Base-by-base conservation (phyloP, 2,329 filamentous ascomycete genomes). In the Corniculantispora saksenae region DNA sequence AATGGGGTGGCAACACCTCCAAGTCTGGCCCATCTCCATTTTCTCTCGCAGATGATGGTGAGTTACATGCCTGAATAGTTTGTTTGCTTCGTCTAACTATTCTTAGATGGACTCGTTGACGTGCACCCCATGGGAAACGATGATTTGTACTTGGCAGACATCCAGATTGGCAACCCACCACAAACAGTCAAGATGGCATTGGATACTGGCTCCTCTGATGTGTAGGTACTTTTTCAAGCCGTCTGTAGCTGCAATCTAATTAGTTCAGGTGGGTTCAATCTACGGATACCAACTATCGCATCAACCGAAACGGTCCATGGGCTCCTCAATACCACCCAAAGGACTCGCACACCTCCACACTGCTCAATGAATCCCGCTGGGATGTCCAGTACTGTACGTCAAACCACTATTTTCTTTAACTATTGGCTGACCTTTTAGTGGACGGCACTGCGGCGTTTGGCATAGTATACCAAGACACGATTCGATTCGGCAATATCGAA, bases 121-220 rank as follows among this genome's bases (percentile, higher is more conserved):
- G 76, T 80, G 3, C 66, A 73, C 53, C 75, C 80, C 1, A 70
- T 81, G 27, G 73, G 76, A 23, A 77, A 73, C 23, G 81, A 83
- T 67, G 71, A 80, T 61, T 74, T 80, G 61, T 83, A 78, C 72
- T 72, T 82, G 29, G 76, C 79, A 35, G 77, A 83, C 32, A 70
- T 83, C 29, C 71, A 78, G 57, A 71, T 86, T 55, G 83, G 83
- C 12, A 81, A 75, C 17, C 83, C 83, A 0, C 77, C 81, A 1
- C 83, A 86, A 67, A 74, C 71, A 7, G 63, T 85, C 50, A 80
- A 79, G 55, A 71, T 86, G 50, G 79, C 83, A n/a, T 69, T 86
- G 27, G 84, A 86, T 68, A 86, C 83, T 2, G 84, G 84, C 13
- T 86, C 84, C 9, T 78, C 81, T 12, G 84, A 86, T 66, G 75